Conservation (phyloP, 129 eudicot genomes). For the Escallonia herrerae region DNA sequence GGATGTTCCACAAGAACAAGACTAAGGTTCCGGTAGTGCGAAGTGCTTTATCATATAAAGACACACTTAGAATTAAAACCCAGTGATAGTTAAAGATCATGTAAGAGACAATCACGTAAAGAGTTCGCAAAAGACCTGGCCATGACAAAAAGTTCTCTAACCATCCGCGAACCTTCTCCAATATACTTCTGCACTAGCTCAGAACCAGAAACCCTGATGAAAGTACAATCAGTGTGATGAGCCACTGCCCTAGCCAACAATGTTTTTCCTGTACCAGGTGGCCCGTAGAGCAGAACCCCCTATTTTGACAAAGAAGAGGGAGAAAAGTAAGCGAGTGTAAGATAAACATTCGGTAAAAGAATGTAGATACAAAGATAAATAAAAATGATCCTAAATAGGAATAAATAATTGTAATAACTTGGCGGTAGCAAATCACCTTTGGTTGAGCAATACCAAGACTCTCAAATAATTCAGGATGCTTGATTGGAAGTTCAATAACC, state of each 20-base stretch:
- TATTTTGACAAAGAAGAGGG: too few relatives aligned
- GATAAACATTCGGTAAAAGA: not conserved
- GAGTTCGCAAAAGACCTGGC: slow-evolving; percentile 1
- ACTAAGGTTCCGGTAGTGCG: too few relatives aligned
- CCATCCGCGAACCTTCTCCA: slow-evolving; percentile 1
- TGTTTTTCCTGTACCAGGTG: slow-evolving; percentile 5
- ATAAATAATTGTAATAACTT: not conserved
- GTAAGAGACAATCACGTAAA: not conserved
- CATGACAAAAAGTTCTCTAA: slow-evolving; percentile 3
- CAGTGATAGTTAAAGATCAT: not conserved
- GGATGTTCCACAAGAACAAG: too few relatives aligned
- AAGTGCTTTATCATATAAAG: too few relatives aligned
- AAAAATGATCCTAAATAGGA: not conserved
- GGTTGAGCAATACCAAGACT: not conserved
- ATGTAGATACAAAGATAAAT: not conserved
- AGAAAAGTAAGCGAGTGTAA: not conserved
- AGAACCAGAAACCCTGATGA: slow-evolving; percentile 1
- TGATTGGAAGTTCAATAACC: slow-evolving; percentile 4
- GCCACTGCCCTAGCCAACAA: slow-evolving; percentile 6
- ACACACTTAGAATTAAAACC: too few relatives aligned
- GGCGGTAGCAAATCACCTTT: not conserved
- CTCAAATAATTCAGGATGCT: slow-evolving; percentile 4
- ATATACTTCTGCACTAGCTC: slow-evolving; percentile 3
- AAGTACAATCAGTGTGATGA: slow-evolving; percentile 3
- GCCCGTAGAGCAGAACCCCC: slow-evolving; percentile 1